Conservation (phyloP, 768 basidiomycete species). For the Fomitopsis serialis region DNA sequence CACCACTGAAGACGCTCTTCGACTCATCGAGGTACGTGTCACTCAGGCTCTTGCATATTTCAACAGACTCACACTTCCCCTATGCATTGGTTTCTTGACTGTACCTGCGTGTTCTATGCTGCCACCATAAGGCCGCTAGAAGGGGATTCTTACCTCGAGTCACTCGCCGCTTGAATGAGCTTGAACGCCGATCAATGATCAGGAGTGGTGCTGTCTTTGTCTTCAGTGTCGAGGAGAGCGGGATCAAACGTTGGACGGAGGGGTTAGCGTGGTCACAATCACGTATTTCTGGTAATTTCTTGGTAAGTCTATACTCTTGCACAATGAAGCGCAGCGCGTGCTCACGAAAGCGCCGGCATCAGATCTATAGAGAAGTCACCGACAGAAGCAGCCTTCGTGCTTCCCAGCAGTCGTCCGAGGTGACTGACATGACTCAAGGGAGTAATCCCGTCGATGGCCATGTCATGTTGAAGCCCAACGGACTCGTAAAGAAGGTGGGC, state of each 20-base stretch:
- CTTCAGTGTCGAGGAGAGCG: slow-evolving; percentile 84
- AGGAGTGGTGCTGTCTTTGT: slow-evolving; percentile 70
- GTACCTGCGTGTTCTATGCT: background rate
- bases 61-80: background rate
- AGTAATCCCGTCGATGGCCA: slow-evolving; percentile 5
- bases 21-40: slow-evolving; percentile 46
- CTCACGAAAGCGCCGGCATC: background rate
- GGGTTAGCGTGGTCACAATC: slow-evolving; percentile 78
- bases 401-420: background rate
- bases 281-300: slow-evolving; percentile 79
- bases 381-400: slow-evolving; percentile 41
- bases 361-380: slow-evolving; percentile 83
- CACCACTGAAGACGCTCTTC: slow-evolving; percentile 74
- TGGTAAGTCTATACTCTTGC: slow-evolving; percentile 41
- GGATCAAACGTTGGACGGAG: slow-evolving; percentile 86
- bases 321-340: background rate
- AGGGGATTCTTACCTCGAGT: slow-evolving; percentile 77
- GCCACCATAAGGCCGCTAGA: slow-evolving; percentile 50
- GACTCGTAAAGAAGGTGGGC: slow-evolving; percentile 76
- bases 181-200: slow-evolving; percentile 57
- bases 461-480: slow-evolving; percentile 33
- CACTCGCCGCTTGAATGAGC: slow-evolving; percentile 78
- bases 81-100: background rate
- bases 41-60: background rate
- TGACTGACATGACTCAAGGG: background rate